Evolutionary conservation across 1,284 basidiomycete species (phyloP).

Genomic region (Rhodofomes roseus): DNA sequence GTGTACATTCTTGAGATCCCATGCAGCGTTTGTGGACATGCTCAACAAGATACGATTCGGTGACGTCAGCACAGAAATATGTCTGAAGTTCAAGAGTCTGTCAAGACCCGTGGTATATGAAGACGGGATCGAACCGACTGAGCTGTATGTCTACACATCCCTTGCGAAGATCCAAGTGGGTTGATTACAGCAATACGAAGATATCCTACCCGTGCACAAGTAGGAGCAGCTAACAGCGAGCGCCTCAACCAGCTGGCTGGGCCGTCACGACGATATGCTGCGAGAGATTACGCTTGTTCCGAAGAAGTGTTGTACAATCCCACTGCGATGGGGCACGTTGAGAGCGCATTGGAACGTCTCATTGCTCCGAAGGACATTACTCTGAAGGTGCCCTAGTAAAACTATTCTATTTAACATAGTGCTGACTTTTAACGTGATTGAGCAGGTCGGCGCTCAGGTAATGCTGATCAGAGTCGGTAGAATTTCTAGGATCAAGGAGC

Average conservation of each 20-base stretch:
- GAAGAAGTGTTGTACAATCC: conserved; percentile 14
- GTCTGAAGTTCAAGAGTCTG: conserved; percentile 55
- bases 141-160: conserved; percentile 49
- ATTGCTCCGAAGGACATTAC: conserved; percentile 29
- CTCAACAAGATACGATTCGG: conserved; percentile 72
- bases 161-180: neutral
- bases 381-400: conserved; percentile 21
- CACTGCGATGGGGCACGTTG: conserved; percentile 16
- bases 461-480: conserved; percentile 69
- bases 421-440: neutral
- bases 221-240: conserved; percentile 50
- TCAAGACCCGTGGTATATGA: conserved; percentile 58
- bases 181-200: conserved; percentile 29
- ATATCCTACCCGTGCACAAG: conserved; percentile 59
- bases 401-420: neutral
- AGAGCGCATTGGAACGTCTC: conserved; percentile 26
- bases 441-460: conserved; percentile 54
- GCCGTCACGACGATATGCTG: conserved; percentile 32
- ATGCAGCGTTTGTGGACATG: conserved; percentile 62
- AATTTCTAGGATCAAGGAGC: too few species aligned
- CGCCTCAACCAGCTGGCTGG: conserved; percentile 36
- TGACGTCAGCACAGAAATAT: conserved; percentile 38
- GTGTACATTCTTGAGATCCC: neutral
- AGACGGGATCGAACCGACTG: conserved; percentile 80
- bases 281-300: conserved; percentile 32